Evolutionary conservation across 768 basidiomycete genomes (phyloP).

Genomic region (Boletus rubroflammeus): DNA sequence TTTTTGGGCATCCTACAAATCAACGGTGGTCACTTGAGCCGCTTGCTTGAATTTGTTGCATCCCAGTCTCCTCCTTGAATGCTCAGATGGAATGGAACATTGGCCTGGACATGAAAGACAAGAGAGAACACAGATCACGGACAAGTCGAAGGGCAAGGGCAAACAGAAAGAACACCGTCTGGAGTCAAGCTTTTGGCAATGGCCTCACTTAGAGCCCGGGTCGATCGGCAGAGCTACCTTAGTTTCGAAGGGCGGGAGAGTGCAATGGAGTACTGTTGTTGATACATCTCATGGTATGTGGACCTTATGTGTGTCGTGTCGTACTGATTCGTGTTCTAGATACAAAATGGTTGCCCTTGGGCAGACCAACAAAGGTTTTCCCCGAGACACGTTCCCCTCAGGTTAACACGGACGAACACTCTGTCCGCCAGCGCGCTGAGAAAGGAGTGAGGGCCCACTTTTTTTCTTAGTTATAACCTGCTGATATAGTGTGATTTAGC

Average conservation of each 20-base stretch:
- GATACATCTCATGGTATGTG: conserved; percentile 27
- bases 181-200: conserved; percentile 33
- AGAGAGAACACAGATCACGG: conserved; percentile 20
- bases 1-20: conserved; percentile 11
- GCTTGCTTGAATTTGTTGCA: conserved; percentile 27
- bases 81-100: conserved; percentile 69
- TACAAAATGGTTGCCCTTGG: conserved; percentile 30
- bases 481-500: conserved; percentile 37
- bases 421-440: conserved; percentile 52
- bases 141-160: conserved; percentile 17
- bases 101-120: conserved; percentile 58
- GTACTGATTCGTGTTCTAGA: conserved; percentile 23
- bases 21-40: not conserved
- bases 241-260: conserved; percentile 37
- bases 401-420: conserved; percentile 28
- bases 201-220: conserved; percentile 58
- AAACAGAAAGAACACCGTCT: conserved; percentile 30
- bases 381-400: conserved; percentile 51
- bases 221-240: conserved; percentile 56
- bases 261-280: conserved; percentile 52
- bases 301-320: not conserved
- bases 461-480: not conserved
- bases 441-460: conserved; percentile 50
- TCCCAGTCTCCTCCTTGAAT: not conserved
- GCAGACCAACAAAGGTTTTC: conserved; percentile 44